Evolutionary conservation across 257 asterid species (phyloP).

Genomic region (Salvia splendens): DNA sequence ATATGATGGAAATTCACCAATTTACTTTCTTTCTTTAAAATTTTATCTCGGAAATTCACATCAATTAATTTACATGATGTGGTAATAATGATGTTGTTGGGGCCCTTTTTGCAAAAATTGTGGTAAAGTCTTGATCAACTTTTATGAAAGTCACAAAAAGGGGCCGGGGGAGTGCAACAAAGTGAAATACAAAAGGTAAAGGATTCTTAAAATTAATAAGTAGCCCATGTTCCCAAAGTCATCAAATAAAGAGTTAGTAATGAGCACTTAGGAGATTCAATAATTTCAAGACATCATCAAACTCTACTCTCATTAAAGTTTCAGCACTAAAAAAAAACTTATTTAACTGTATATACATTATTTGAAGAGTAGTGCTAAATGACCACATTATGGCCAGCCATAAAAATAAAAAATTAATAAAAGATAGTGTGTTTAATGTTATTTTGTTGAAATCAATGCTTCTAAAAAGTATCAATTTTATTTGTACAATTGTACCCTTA

Average conservation of each 20-base stretch:
- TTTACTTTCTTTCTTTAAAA: background rate
- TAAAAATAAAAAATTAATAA: too few species aligned
- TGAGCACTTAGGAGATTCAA: slow-evolving; percentile 44
- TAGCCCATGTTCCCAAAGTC: slow-evolving; percentile 65
- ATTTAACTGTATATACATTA: slow-evolving; percentile 26
- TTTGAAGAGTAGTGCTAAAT: background rate
- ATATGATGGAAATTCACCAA: background rate
- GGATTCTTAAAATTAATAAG: slow-evolving; percentile 41
- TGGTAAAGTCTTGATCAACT: slow-evolving; percentile 39
- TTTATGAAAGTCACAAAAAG: slow-evolving; percentile 38
- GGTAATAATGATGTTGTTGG: slow-evolving; percentile 1
- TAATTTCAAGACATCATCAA: slow-evolving; percentile 57
- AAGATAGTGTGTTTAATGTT: too few species aligned
- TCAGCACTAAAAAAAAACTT: slow-evolving; percentile 28
- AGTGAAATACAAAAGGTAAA: slow-evolving; percentile 29
- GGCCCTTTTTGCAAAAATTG: slow-evolving; percentile 30
- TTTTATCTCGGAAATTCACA: slow-evolving; percentile 10
- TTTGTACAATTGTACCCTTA: too few species aligned
- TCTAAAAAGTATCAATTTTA: too few species aligned
- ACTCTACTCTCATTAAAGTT: slow-evolving; percentile 45
- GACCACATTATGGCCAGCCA: too few species aligned
- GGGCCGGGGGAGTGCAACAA: slow-evolving; percentile 1
- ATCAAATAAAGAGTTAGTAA: slow-evolving; percentile 42
- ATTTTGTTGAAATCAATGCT: too few species aligned
- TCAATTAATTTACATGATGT: background rate